These are phyloP conservation scores for Parachaetomium inaequale DNA, from an alignment of 495 filamentous ascomycete species.

Conservation along the genomic window DNA sequence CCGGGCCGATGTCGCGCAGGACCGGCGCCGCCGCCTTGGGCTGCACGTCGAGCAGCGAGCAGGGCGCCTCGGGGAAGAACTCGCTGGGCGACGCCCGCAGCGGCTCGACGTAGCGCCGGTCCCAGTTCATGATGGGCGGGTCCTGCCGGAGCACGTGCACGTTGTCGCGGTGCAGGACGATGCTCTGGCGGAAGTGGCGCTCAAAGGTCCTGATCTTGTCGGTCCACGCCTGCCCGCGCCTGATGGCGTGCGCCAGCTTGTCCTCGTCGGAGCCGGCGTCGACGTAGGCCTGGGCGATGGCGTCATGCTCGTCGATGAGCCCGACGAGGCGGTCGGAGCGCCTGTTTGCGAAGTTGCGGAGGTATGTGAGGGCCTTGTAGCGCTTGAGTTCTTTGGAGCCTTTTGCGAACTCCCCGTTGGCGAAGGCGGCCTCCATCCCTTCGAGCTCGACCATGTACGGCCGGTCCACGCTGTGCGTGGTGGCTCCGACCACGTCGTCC, in stretches of 20 bases:
- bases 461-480: constrained; percentile 8
- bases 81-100: constrained; percentile 50
- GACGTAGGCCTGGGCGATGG: constrained; percentile 7
- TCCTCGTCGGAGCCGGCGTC: not conserved
- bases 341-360: constrained; percentile 26
- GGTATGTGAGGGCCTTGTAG: constrained; percentile 24
- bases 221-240: constrained; percentile 6
- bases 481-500: not conserved
- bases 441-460: constrained; percentile 32
- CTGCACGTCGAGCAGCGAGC: constrained; percentile 46
- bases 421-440: constrained; percentile 33
- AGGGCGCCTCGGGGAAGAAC: constrained; percentile 49
- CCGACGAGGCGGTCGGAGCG: constrained; percentile 28
- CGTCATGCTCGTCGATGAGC: constrained; percentile 20
- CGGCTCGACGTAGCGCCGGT: constrained; percentile 55
- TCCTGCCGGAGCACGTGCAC: constrained; percentile 39
- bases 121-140: constrained; percentile 56
- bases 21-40: constrained; percentile 37
- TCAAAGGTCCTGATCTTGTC: constrained; percentile 11
- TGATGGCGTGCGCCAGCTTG: not conserved
- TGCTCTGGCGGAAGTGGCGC: constrained; percentile 21
- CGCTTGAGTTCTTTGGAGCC: constrained; percentile 24
- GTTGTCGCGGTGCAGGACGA: constrained; percentile 44
- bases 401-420: constrained; percentile 16
- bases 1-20: constrained; percentile 36